These are phyloP conservation scores for Thelonectria olida DNA, from an alignment of 2,329 filamentous ascomycete species.

Conservation along the genomic window DNA sequence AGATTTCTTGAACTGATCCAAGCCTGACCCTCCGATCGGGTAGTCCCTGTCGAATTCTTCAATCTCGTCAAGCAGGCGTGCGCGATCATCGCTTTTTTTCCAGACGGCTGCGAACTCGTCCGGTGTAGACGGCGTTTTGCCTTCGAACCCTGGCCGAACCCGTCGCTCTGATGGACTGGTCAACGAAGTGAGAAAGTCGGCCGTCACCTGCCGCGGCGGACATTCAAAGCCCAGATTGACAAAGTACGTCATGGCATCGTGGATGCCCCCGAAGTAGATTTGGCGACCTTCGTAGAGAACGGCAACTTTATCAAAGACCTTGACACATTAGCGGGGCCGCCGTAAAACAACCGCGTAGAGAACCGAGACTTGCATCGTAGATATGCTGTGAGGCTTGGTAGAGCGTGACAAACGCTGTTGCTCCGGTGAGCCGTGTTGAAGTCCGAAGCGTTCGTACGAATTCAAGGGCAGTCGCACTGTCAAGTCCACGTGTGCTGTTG, in stretches of 20 bases:
- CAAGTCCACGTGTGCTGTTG: too few relatives aligned
- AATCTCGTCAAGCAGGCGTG: neutral
- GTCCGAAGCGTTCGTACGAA: too few relatives aligned
- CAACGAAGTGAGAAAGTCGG: slow-evolving; percentile 70
- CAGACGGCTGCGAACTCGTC: slow-evolving; percentile 48
- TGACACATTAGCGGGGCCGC: too few relatives aligned
- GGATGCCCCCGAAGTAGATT: slow-evolving; percentile 68
- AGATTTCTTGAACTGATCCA: too few relatives aligned
- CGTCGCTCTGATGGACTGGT: slow-evolving; percentile 47
- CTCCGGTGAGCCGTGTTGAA: too few relatives aligned
- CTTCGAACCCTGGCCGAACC: slow-evolving; percentile 36
- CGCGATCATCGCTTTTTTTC: slow-evolving; percentile 28
- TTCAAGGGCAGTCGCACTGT: too few relatives aligned
- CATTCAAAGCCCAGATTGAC: slow-evolving; percentile 67
- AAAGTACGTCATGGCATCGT: slow-evolving; percentile 68
- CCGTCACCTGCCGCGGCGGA: slow-evolving; percentile 61
- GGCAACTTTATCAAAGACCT: slow-evolving; percentile 75
- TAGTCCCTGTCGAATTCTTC: slow-evolving; percentile 42
- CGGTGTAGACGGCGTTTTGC: slow-evolving; percentile 40
- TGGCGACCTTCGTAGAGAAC: slow-evolving; percentile 73
- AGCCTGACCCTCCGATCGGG: too few relatives aligned
- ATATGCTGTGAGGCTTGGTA: too few relatives aligned
- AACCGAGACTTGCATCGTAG: too few relatives aligned
- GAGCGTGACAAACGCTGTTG: too few relatives aligned
- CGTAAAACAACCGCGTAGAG: too few relatives aligned